Conservation (phyloP, 1,139 yeast species). For the Pichiaceae sp. region DNA sequence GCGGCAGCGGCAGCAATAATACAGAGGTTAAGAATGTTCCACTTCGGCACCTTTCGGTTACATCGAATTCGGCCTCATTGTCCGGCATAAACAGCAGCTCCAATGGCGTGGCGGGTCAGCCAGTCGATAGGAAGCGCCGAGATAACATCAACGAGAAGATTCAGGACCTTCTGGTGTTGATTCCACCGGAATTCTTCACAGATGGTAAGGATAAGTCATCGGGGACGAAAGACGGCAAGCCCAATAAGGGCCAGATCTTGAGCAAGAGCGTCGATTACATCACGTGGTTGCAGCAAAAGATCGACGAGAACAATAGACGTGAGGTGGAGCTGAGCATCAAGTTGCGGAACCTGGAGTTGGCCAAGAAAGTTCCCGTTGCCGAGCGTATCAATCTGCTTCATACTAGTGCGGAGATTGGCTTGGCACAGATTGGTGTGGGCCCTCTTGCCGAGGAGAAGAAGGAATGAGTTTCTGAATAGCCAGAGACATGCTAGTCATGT, state of each 20-base stretch:
- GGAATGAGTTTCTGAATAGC: conserved; percentile 2
- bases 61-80: not conserved
- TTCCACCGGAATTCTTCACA: conserved; percentile 56
- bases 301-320: conserved; percentile 68
- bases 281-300: conserved; percentile 60
- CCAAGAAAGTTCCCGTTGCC: conserved; percentile 28
- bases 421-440: conserved; percentile 76
- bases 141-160: conserved; percentile 88
- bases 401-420: conserved; percentile 74
- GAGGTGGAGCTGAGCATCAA: conserved; percentile 68
- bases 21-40: not conserved
- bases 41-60: not conserved
- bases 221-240: conserved; percentile 81
- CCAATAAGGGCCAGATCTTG: conserved; percentile 86
- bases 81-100: not conserved
- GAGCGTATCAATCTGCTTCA: conserved; percentile 43
- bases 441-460: conserved; percentile 43
- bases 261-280: conserved; percentile 82
- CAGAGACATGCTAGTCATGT: not conserved
- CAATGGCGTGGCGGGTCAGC: conserved; percentile 8
- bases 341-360: conserved; percentile 44
- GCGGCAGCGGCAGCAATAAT: not conserved
- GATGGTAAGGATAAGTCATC: conserved; percentile 33
- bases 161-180: conserved; percentile 63
- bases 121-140: conserved; percentile 59